Evolutionary conservation across 352 stramenopile genomes (phyloP), one percentile per base, ranked within the genome.

Genomic region (Aphanomyces astaci): DNA sequence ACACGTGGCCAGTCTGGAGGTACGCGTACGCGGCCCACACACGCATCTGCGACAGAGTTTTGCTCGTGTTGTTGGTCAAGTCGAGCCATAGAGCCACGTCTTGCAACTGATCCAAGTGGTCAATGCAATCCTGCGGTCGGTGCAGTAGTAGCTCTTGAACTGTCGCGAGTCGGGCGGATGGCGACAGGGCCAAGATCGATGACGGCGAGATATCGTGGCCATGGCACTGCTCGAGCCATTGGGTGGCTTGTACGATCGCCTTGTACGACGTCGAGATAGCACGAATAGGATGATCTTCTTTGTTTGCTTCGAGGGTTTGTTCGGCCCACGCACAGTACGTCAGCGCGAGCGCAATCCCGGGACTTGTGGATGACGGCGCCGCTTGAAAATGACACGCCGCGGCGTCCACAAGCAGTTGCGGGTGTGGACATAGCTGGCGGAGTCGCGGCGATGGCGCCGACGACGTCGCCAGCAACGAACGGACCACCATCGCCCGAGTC

Each of bases 1-100:
- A 7, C n/a, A 68, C 49, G 33, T 68, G 19, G 22, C 51, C 39
- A 4, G 31, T 51, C 36, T 60, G 43, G 1, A 68, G 32, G 19
- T 59, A 31, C 19, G 62, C 46, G 7, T 68, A 68, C 10, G 51
- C 43, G 10, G 62, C 62, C 62, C 62, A 68, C 19, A 62, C 33
- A 11, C 32, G 28, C 28, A 68, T 30, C 5, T 59, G 43, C 15
- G 9, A n/a, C n/a, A n/a, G n/a, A n/a, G n/a, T n/a, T n/a, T n/a
- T n/a, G n/a, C 22, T 25, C 22, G 27, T 57, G 15, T 19, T 32
- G n/a, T n/a, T 27, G 3, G 9, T 7, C 7, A 68, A 32, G 1
- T 40, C 15, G 4, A 68, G 33, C 62, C 62, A 68, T 24, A n/a
- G 17, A 2, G 30, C 51, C 19, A 68, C 28, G 7, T 68, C 45